Evolutionary conservation across 1,284 basidiomycete genomes (phyloP).

Genomic region (Microbotryum lychnidis-dioicae): DNA sequence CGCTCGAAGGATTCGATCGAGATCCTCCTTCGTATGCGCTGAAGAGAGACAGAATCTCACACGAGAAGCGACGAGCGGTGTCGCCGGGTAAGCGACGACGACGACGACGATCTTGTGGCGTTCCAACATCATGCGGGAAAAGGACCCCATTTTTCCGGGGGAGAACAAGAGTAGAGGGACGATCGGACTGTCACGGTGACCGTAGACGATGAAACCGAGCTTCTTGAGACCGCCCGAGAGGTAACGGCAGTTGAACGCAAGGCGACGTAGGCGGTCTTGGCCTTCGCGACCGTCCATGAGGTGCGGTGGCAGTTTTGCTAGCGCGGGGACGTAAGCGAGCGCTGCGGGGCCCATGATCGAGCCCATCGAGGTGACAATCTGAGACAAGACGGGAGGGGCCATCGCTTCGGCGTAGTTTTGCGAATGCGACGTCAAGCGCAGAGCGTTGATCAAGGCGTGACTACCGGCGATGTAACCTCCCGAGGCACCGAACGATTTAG

Average conservation of each 20-base stretch:
- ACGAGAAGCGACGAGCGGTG: conserved; percentile 78
- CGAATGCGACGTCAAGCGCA: conserved; percentile 75
- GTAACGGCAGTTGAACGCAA: conserved; percentile 94
- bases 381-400: conserved; percentile 80
- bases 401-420: conserved; percentile 86
- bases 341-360: conserved; percentile 74
- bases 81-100: conserved; percentile 70
- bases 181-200: conserved; percentile 83
- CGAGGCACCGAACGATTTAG: conserved; percentile 95
- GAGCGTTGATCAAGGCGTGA: conserved; percentile 68
- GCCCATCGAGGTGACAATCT: conserved; percentile 86
- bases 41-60: conserved; percentile 93
- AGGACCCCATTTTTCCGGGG: conserved; percentile 79
- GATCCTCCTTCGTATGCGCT: conserved; percentile 92
- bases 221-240: conserved; percentile 77
- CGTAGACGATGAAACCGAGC: conserved; percentile 95
- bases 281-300: conserved; percentile 78
- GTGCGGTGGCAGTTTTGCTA: conserved; percentile 57
- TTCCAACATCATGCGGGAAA: conserved; percentile 74
- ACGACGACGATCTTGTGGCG: conserved; percentile 69
- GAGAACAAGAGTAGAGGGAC: conserved; percentile 89
- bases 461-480: conserved; percentile 89
- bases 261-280: conserved; percentile 64
- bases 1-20: conserved; percentile 76
- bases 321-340: conserved; percentile 49